Percentiles rank a stretch among this genome's conserved stretches.
phyloP scores from a whole-genome alignment of 495 filamentous ascomycete genomes.

The Aspergillus baeticus region DNA sequence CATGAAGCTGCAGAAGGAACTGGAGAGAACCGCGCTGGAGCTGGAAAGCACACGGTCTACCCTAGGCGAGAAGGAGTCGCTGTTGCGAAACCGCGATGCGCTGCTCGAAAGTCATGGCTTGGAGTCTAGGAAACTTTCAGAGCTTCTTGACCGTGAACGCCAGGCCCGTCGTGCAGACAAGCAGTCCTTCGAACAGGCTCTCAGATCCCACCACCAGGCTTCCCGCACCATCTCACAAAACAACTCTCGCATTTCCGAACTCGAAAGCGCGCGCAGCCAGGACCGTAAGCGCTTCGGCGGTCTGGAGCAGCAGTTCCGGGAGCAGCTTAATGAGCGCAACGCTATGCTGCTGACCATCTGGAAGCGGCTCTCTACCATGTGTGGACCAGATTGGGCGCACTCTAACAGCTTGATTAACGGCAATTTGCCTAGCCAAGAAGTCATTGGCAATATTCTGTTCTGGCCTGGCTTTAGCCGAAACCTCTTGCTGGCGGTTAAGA shows the following conservation, averaged over 20 bases:
- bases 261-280: conserved; percentile 69
- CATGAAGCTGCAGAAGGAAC: conserved; percentile 80
- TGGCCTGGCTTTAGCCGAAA: conserved; percentile 87
- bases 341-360: conserved; percentile 80
- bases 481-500: conserved; percentile 81
- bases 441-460: conserved; percentile 68
- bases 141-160: conserved; percentile 89
- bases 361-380: conserved; percentile 82
- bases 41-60: conserved; percentile 73
- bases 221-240: conserved; percentile 78
- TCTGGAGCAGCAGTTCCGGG: conserved; percentile 76
- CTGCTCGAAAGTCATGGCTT: conserved; percentile 87
- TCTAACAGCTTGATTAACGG: conserved; percentile 87
- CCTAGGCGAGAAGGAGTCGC: conserved; percentile 80
- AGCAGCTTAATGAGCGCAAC: conserved; percentile 88
- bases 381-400: conserved; percentile 89
- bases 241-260: conserved; percentile 77
- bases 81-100: conserved; percentile 86
- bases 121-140: conserved; percentile 79
- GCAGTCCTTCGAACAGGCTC: conserved; percentile 79
- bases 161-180: conserved; percentile 80
- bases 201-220: conserved; percentile 81
- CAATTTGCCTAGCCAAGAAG: conserved; percentile 76
- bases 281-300: conserved; percentile 71
- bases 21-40: conserved; percentile 78